Evolutionary conservation across 2,329 filamentous ascomycete species (phyloP).

Genomic region (Microdochium paspali): DNA sequence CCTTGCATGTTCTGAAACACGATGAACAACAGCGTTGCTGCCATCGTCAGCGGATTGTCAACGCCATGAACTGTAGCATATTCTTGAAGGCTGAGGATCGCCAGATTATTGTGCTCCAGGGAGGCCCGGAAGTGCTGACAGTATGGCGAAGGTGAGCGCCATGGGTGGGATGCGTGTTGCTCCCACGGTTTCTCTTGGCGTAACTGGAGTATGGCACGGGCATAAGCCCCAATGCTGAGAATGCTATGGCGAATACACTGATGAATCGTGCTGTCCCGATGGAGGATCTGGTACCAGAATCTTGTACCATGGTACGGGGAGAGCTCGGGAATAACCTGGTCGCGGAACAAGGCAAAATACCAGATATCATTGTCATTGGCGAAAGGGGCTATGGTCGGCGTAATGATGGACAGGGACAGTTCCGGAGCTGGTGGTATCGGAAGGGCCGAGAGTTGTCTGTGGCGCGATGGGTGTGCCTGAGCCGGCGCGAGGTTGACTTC

Average conservation of each 20-base stretch:
- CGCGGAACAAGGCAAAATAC: slow-evolving; percentile 14
- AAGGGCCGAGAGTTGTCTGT: neutral
- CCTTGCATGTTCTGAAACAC: slow-evolving; percentile 19
- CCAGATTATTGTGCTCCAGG: slow-evolving; percentile 14
- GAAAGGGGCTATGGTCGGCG: neutral
- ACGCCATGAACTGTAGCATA: slow-evolving; percentile 11
- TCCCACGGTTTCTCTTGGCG: slow-evolving; percentile 6
- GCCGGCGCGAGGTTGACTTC: neutral
- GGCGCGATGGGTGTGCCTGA: neutral
- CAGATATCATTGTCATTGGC: slow-evolving; percentile 11
- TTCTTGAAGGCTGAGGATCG: slow-evolving; percentile 11
- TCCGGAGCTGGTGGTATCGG: neutral
- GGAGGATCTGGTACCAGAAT: slow-evolving; percentile 13
- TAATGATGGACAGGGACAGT: neutral
- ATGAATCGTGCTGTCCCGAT: slow-evolving; percentile 13
- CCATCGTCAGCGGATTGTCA: slow-evolving; percentile 13
- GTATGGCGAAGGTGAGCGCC: slow-evolving; percentile 10
- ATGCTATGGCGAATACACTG: slow-evolving; percentile 15
- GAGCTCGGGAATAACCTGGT: slow-evolving; percentile 11
- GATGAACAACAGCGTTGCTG: slow-evolving; percentile 16
- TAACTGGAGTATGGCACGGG: slow-evolving; percentile 14
- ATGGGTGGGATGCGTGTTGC: slow-evolving; percentile 6
- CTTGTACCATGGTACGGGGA: slow-evolving; percentile 11
- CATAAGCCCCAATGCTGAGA: slow-evolving; percentile 16
- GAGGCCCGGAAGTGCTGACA: slow-evolving; percentile 16